phyloP scores from a whole-genome alignment of 1,284 basidiomycete genomes.

The Gymnopus androsaceus region DNA sequence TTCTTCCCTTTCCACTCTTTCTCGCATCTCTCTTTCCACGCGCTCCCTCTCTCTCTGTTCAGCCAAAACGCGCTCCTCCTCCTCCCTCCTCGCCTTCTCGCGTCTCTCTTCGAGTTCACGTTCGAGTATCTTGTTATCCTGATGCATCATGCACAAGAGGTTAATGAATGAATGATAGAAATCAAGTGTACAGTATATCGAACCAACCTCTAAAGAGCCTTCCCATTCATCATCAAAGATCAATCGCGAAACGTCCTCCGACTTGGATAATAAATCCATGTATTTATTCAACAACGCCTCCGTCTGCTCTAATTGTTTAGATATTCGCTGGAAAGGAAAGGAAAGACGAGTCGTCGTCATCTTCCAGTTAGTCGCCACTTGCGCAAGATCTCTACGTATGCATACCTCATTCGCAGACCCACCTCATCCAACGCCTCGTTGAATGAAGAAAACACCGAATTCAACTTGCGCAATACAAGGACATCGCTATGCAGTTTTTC shows the following conservation, averaged over 20 bases:
- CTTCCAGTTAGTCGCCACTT: neutral
- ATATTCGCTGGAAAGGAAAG: conserved; percentile 51
- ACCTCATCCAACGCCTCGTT: conserved; percentile 65
- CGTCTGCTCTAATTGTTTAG: conserved; percentile 65
- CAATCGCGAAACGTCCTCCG: conserved; percentile 63
- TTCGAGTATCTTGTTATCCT: conserved; percentile 63
- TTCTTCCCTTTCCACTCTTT: conserved; percentile 49
- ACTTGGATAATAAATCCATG: conserved; percentile 64
- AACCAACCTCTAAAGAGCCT: conserved; percentile 65
- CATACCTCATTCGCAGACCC: conserved; percentile 69
- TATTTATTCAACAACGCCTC: conserved; percentile 75
- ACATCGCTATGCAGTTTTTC: conserved; percentile 74
- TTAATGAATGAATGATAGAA: neutral
- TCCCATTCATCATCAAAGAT: conserved; percentile 76
- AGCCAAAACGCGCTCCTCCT: conserved; percentile 47
- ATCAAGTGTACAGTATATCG: neutral
- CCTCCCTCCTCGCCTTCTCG: conserved; percentile 50
- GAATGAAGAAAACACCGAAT: conserved; percentile 64
- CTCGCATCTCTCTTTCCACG: conserved; percentile 50
- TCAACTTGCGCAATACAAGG: conserved; percentile 70
- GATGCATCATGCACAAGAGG: neutral
- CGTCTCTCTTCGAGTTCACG: conserved; percentile 49
- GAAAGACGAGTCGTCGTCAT: neutral
- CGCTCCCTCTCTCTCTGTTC: conserved; percentile 54
- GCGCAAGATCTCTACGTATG: too few relatives aligned